These are phyloP conservation scores for Aspergillus clavatus DNA, from an alignment of 2,329 filamentous ascomycete species.

Conservation along the genomic window DNA sequence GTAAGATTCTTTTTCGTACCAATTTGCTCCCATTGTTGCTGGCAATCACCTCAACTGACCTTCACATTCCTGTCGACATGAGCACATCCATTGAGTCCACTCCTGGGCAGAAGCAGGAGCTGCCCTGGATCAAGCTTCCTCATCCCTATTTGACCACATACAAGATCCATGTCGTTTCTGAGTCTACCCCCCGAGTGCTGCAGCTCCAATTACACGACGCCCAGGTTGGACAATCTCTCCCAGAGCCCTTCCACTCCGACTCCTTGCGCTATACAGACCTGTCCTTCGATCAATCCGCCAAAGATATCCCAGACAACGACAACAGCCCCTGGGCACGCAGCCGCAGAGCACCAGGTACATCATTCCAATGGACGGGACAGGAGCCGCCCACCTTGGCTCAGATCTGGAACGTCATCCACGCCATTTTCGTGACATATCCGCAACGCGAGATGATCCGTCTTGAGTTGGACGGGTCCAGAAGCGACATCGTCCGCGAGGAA, in stretches of 20 bases:
- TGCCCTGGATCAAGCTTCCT: slow-evolving; percentile 43
- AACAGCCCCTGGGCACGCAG: slow-evolving; percentile 39
- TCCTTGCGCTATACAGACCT: slow-evolving; percentile 37
- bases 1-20: too few relatives aligned
- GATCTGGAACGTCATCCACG: slow-evolving; percentile 39
- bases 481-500: slow-evolving; percentile 40
- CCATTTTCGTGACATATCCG: slow-evolving; percentile 28
- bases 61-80: slow-evolving; percentile 2
- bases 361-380: slow-evolving; percentile 30
- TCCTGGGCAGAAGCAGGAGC: slow-evolving; percentile 8
- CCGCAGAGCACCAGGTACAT: slow-evolving; percentile 26
- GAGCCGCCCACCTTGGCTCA: slow-evolving; percentile 31
- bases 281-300: slow-evolving; percentile 17
- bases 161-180: slow-evolving; percentile 28
- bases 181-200: slow-evolving; percentile 24
- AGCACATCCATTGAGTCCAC: neutral
- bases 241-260: slow-evolving; percentile 38
- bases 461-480: slow-evolving; percentile 25
- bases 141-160: slow-evolving; percentile 46
- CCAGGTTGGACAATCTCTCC: slow-evolving; percentile 26
- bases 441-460: slow-evolving; percentile 34
- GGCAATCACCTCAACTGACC: neutral
- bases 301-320: slow-evolving; percentile 27
- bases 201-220: slow-evolving; percentile 35
- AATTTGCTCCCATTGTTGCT: too few relatives aligned